Percentiles rank a stretch among this genome's conserved stretches.
Evolutionary conservation across 345 rosid species (phyloP).

Genomic region (thale cress (Arabidopsis thaliana)): DNA sequence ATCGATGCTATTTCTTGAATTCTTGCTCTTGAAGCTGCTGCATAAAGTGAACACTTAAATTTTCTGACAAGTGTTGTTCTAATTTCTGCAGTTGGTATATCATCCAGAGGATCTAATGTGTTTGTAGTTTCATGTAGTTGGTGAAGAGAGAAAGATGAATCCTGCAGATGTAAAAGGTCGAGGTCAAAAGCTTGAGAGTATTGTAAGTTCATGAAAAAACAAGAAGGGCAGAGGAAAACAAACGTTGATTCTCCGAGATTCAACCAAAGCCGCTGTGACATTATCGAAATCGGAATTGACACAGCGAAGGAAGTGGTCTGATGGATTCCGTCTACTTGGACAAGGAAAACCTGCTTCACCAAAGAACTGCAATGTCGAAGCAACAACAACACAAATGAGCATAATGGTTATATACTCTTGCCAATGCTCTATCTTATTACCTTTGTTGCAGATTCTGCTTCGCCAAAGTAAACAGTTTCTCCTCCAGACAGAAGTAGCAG

Average conservation of each 20-base stretch:
- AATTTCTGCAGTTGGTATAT: conserved; percentile 68
- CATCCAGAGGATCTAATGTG: conserved; percentile 67
- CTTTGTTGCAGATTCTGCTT: conserved; percentile 52
- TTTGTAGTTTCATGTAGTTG: conserved; percentile 54
- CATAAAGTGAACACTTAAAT: conserved; percentile 64
- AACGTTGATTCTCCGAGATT: conserved; percentile 49
- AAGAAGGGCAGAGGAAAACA: conserved; percentile 24
- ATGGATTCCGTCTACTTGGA: conserved; percentile 69
- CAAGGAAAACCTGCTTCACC: conserved; percentile 76
- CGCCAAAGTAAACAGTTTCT: conserved; percentile 77
- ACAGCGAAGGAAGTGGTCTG: conserved; percentile 76
- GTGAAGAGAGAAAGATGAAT: conserved; percentile 38
- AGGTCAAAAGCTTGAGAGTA: conserved; percentile 6
- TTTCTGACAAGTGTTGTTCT: conserved; percentile 69
- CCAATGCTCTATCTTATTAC: conserved; percentile 34
- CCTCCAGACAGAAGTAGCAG: conserved; percentile 69
- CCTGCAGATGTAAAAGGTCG: conserved; percentile 19
- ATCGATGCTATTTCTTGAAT: conserved; percentile 57
- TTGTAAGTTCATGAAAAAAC: conserved; percentile 12
- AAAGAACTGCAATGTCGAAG: conserved; percentile 62
- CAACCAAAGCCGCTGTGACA: conserved; percentile 49
- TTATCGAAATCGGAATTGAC: conserved; percentile 70
- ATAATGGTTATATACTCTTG: conserved; percentile 1
- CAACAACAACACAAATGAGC: conserved; percentile 19
- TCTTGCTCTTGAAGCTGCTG: conserved; percentile 54